Evolutionary conservation across 2,329 filamentous ascomycete genomes (phyloP), one percentile per base, ranked within the genome.

Genomic region (Neofusicoccum laricinum): DNA sequence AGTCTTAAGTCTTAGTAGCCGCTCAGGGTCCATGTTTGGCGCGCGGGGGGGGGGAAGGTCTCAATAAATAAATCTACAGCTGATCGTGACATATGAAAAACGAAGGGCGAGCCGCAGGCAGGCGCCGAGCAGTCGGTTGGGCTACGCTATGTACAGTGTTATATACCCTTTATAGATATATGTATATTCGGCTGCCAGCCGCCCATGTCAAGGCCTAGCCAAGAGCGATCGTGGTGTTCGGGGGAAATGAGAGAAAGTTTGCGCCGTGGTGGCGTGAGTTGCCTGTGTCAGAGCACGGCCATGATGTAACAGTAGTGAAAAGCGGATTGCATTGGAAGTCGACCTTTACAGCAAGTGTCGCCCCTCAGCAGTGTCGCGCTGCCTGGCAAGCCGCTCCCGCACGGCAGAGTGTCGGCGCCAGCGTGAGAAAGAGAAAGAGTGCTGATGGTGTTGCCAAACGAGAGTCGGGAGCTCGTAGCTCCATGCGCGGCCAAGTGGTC

Each of bases 271-370:
- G 55, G 41, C 41, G 55, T 59, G 55, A 46, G 21, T 30, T 59
- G 55, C 55, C 15, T 36, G 55, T 59, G 55, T 59, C 41, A 45
- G 25, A 36, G 55, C 55, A 59, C 41, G 40, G 55, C 55, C 40
- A 32, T 46, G 41, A 19, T 43, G 30, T 32, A 59, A 41, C 43
- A 46, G 19, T 59, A 48, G 55, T 59, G 55, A 48, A 50, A 59
- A 36, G 55, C 55, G 41, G 41, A 46, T 59, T 36, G 36, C 55
- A 59, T 59, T 59, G 25, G 55, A 59, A 46, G 55, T 59, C 55
- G 55, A 46, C 55, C 55, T 59, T 59, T 59, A 15, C n/a, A 45
- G 45, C 55, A 58, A 58, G 40, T 19, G 55, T 36, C 55, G 55
- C 30, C 41, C 55, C 55, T 10, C 46, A 25, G 55, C 38, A 34